Evolutionary conservation across 176 grass and related monocot genomes (phyloP), one percentile per base, ranked within the genome.

Genomic region (Chrysopogon serrulatus): DNA sequence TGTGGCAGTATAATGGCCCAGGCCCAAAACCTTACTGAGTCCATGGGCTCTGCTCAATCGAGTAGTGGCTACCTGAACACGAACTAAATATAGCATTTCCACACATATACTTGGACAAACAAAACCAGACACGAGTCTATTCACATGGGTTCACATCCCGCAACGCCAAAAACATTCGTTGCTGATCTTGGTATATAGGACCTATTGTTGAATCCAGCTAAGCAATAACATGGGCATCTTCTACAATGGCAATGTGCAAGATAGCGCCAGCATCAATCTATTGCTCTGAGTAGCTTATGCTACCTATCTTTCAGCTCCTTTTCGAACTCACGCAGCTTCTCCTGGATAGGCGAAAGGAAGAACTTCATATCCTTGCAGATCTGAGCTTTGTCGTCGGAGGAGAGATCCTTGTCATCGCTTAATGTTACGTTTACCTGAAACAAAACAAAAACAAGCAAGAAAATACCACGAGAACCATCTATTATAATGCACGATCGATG

Each of bases 261-360:
- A 41, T 4, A 31, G 17, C 8, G 4, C n/a, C 5, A 31, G 1
- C 16, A 6, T 7, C 27, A 12, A 11, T 44, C 8, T 70, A 34
- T 8, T 7, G 3, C 10, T 83, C 5, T 39, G 36, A 39, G 16
- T 59, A 32, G n/a, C 16, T 11, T 12, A 30, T 0, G 76, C 88
- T 91, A 96, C 53, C 94, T 87, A 26, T 83, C 86, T 82, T 93
- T 93, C 21, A 96, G 77, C 81, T 97, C 91, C 63, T 97, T 69
- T 48, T 97, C 89, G 9, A 93, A 97, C 6, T 79, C 37, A 2
- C 41, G 21, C 27, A 93, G 77, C 26, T 83, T 91, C 68, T 90
- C 67, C 73, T 89, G 81, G 30, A 91, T 91, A 41, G 91, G 91
- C 1, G 78, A 36, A 23, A 97, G 19, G 65, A 97, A 93, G 16